Conservation (phyloP, 2,329 filamentous ascomycete species). For the Cytospora leucostoma region DNA sequence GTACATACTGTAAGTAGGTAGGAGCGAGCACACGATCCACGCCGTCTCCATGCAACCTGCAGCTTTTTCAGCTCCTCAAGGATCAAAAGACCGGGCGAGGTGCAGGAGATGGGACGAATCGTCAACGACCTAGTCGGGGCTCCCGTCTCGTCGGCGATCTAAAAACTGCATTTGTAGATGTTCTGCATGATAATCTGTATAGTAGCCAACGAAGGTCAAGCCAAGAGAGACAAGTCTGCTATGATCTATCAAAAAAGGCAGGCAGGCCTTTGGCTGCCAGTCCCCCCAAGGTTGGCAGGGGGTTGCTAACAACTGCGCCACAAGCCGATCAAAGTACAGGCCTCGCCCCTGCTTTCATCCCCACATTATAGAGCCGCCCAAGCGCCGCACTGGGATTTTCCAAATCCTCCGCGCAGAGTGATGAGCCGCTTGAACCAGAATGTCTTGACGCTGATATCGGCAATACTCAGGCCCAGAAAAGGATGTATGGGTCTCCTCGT, state of each 20-base stretch:
- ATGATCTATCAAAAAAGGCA: neutral
- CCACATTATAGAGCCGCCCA: conserved; percentile 28
- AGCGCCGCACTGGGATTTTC: conserved; percentile 20
- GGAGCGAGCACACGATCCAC: conserved; percentile 27
- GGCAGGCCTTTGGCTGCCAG: neutral
- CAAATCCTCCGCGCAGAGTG: conserved; percentile 6
- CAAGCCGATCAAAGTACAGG: conserved; percentile 6
- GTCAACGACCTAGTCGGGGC: neutral
- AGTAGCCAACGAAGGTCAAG: neutral
- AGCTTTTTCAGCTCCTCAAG: conserved; percentile 28
- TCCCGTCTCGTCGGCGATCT: conserved; percentile 5
- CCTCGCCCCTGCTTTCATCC: conserved; percentile 11
- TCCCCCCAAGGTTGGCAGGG: neutral
- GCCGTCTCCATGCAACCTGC: conserved; percentile 18
- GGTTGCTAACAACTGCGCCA: neutral
- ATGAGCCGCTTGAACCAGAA: conserved; percentile 18
- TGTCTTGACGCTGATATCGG: conserved; percentile 16
- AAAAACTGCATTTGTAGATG: conserved; percentile 1
- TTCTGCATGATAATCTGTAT: conserved; percentile 4
- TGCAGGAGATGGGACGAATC: conserved; percentile 13
- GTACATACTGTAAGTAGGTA: neutral
- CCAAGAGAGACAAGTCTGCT: neutral
- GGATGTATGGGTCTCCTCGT: neutral
- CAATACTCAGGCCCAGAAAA: neutral
- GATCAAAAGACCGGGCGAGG: conserved; percentile 18